Conservation (phyloP, 768 basidiomycete genomes). For the Suillus tomentosus region DNA sequence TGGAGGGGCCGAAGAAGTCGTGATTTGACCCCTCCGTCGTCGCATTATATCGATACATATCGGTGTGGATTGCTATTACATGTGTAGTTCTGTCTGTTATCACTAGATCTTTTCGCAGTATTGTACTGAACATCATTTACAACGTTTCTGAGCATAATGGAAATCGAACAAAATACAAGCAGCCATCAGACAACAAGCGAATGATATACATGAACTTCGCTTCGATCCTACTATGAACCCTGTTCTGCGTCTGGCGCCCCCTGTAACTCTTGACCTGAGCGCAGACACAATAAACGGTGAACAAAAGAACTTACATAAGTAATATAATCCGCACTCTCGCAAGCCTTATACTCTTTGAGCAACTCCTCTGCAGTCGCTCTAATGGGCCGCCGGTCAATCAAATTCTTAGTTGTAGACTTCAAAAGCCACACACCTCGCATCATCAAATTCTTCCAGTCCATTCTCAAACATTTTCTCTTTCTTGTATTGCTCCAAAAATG, state of each 20-base stretch:
- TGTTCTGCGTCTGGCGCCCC: conserved; percentile 37
- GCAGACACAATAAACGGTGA: neutral
- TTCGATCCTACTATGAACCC: conserved; percentile 20
- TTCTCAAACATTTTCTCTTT: conserved; percentile 96
- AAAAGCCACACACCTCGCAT: conserved; percentile 69
- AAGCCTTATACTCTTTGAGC: conserved; percentile 93
- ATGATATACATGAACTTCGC: neutral
- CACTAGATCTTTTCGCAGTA: conserved; percentile 25
- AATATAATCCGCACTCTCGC: conserved; percentile 94
- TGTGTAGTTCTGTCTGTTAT: conserved; percentile 16
- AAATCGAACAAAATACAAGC: conserved; percentile 8
- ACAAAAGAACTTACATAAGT: conserved; percentile 59
- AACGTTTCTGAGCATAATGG: conserved; percentile 7
- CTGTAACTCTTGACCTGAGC: conserved; percentile 18
- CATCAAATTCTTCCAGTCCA: conserved; percentile 93
- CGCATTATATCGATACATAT: conserved; percentile 32
- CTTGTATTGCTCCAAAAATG: conserved; percentile 97
- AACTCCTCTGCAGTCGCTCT: conserved; percentile 88
- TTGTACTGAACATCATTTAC: conserved; percentile 26
- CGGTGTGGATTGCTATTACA: conserved; percentile 23
- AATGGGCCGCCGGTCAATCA: conserved; percentile 7
- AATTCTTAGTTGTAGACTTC: neutral
- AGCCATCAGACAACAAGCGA: conserved; percentile 4
- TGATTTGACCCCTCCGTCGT: conserved; percentile 46
- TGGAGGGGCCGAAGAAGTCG: conserved; percentile 77